Evolutionary conservation across 306 rosid genomes (phyloP).

Genomic region (Quercus parvula): DNA sequence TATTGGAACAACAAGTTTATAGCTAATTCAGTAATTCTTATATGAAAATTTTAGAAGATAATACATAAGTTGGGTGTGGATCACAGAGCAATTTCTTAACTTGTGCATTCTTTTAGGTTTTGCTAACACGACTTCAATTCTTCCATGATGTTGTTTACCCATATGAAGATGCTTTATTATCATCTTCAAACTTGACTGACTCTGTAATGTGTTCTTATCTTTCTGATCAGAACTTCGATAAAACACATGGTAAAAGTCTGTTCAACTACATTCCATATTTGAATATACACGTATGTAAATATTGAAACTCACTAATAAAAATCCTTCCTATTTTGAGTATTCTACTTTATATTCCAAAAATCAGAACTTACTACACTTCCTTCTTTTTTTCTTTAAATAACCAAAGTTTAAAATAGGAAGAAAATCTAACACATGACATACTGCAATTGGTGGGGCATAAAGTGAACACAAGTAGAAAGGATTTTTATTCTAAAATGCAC

Average conservation of each 20-base stretch:
- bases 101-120: slow-evolving; percentile 38
- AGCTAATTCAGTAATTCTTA: slow-evolving; percentile 50
- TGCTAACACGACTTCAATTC: slow-evolving; percentile 58
- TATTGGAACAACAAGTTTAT: slow-evolving; percentile 76
- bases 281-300: neutral
- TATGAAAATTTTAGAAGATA: neutral
- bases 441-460: too few species aligned
- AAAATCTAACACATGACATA: too few species aligned
- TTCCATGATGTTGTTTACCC: slow-evolving; percentile 70
- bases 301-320: neutral
- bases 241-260: slow-evolving; percentile 48
- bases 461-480: too few species aligned
- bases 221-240: slow-evolving; percentile 33
- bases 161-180: slow-evolving; percentile 37
- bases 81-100: neutral
- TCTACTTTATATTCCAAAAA: too few species aligned
- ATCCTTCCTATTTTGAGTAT: too few species aligned
- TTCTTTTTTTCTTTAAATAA: too few species aligned
- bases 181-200: slow-evolving; percentile 47
- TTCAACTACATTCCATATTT: neutral
- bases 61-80: neutral
- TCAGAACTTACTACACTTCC: too few species aligned
- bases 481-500: too few species aligned
- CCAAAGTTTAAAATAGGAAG: too few species aligned
- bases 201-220: slow-evolving; percentile 63